These are phyloP conservation scores for Datura wrightii DNA, from an alignment of 257 asterid species.

Conservation along the genomic window DNA sequence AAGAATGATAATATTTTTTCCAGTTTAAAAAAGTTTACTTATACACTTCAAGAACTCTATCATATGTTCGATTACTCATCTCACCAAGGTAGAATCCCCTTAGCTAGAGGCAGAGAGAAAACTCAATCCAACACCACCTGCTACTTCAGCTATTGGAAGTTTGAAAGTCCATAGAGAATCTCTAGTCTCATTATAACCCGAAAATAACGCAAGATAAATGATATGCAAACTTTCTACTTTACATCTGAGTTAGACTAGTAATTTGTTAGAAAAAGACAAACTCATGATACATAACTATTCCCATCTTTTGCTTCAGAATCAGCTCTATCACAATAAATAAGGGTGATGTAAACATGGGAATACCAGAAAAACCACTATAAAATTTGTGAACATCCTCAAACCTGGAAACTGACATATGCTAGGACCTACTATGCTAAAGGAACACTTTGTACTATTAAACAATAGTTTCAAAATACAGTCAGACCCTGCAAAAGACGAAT, in stretches of 20 bases:
- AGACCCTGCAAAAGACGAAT: not conserved
- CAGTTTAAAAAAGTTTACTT: not conserved
- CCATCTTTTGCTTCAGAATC: not conserved
- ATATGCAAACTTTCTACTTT: not conserved
- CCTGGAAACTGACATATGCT: not conserved
- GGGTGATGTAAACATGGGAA: not conserved
- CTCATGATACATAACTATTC: not conserved
- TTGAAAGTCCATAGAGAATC: conserved; percentile 5
- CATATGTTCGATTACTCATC: not conserved
- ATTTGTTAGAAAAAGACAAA: not conserved
- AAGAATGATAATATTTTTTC: not conserved
- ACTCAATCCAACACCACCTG: conserved; percentile 20
- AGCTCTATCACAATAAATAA: conserved; percentile 9
- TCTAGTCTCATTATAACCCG: not conserved
- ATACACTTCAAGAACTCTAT: not conserved
- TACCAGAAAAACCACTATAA: not conserved
- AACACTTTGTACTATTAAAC: not conserved
- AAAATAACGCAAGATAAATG: not conserved
- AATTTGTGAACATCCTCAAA: not conserved
- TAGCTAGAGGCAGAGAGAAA: conserved; percentile 17
- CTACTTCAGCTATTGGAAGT: conserved; percentile 23
- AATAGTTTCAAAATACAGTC: not conserved
- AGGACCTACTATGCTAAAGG: not conserved
- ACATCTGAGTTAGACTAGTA: not conserved
- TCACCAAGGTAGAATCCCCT: not conserved